These are phyloP conservation scores for Proliferodiscus dingleyae DNA, from an alignment of 2,329 filamentous ascomycete genomes.

Conservation along the genomic window DNA sequence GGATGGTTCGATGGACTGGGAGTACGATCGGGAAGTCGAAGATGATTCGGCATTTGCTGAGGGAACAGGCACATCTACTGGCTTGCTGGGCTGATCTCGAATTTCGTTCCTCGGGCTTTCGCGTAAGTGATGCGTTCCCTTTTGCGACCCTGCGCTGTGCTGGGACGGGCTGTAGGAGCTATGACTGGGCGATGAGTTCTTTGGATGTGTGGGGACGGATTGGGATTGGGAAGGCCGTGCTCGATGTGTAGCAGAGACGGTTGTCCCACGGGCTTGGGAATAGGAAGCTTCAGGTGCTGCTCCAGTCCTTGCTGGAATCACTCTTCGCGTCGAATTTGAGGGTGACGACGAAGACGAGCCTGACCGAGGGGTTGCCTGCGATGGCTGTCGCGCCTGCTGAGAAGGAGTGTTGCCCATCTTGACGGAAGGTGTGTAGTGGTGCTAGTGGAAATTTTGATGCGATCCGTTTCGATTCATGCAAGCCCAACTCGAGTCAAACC, in stretches of 20 bases:
- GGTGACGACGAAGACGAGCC: conserved; percentile 26
- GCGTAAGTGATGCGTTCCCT: conserved; percentile 22
- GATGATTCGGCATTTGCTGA: conserved; percentile 23
- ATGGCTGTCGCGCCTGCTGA: conserved; percentile 34
- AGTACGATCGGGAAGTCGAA: conserved; percentile 23
- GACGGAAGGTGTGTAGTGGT: conserved; percentile 6
- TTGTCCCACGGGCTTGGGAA: conserved; percentile 45
- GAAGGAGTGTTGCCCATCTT: conserved; percentile 45
- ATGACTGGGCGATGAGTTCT: conserved; percentile 18
- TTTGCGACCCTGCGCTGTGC: conserved; percentile 21
- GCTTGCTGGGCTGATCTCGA: conserved; percentile 46
- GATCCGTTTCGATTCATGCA: no score
- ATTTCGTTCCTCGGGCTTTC: conserved; percentile 33
- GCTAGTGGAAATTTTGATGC: no score
- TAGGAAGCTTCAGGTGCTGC: conserved; percentile 59
- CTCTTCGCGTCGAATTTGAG: conserved; percentile 30
- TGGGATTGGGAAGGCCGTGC: conserved; percentile 22
- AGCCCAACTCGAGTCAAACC: no score
- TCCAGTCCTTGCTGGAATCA: conserved; percentile 50
- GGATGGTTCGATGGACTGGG: conserved; percentile 49
- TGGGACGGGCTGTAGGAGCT: conserved; percentile 17
- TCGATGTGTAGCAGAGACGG: conserved; percentile 24
- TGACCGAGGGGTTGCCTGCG: conserved; percentile 25
- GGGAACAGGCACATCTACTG: conserved; percentile 46
- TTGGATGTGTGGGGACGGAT: conserved; percentile 14